Evolutionary conservation across 371 early-diverging fungal genomes (phyloP), one percentile per base, ranked within the genome.

Genomic region (Funneliformis caledonium): DNA sequence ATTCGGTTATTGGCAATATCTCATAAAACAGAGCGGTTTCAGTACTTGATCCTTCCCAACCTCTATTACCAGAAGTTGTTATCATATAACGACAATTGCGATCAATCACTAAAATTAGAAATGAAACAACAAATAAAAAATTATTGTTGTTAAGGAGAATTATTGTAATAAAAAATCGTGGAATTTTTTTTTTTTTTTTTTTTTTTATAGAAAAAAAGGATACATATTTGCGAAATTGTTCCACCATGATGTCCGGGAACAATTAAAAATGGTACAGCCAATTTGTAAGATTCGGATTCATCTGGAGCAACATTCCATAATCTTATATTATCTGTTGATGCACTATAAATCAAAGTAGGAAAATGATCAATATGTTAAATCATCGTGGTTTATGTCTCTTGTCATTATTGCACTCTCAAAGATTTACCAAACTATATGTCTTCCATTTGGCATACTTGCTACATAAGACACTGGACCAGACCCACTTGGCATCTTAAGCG

Each of bases 241-340:
- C 96, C 97, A 33, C 97, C 95, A 78, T 96, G 96, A 81, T 97
- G 97, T 1, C 96, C 95, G 3, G 97, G 93, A 68, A 98, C 90
- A 73, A 95, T 93, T 70, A 95, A 93, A 87, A 97, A 98, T 65
- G 97, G 98, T 42, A 92, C 89, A 81, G 89, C 87, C 16, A 88
- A 85, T 77, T 88, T 85, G 3, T 87, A 87, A 26, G 78, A 82
- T 26, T 86, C 85, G 42, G 79, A 68, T 22, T 85, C 85, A 11
- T 80, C 81, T 3, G 48, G 74, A 3, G 83, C 72, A 37, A 90
- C 73, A 74, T 97, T 94, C 97, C 97, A 98, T 62, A 97, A 84
- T 42, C 99, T 91, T 69, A 98, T 89, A 81, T 96, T 98, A 83
- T 98, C 99, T 42, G 91, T 91, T 0, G 98, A 98, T 0, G 95